Base-by-base conservation (phyloP, 2,329 filamentous ascomycete species). In the Aureobasidium sp. region DNA sequence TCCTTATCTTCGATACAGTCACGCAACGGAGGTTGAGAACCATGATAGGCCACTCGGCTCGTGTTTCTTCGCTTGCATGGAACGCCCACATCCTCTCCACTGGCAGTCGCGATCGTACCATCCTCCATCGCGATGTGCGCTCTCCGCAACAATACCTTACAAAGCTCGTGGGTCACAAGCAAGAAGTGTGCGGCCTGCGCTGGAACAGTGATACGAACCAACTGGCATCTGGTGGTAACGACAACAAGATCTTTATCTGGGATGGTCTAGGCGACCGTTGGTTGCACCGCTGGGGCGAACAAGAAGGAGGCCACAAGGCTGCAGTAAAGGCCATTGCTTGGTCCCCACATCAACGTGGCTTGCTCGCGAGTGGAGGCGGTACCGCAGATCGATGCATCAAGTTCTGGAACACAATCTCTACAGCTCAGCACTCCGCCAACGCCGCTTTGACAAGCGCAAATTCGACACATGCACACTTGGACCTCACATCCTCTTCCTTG, bases 191-290 rank as follows among this genome's bases (percentile, higher is more conserved):
- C 72, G 94, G 94, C 9, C 78, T 99, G 56, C 92, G 92, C 70
- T 99, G 94, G 94, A 99, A 99, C 70, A 90, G 89, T 62, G 92
- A 97, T 68, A 93, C 97, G 70, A 90, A 91, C 5, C 94, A 99
- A 73, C 82, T 99, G 29, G 94, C 94, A 13, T 96, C 90, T 61
- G 94, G 94, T 55, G 94, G 94, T 6, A 99, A 99, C 74, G 94
- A 99, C 78, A 99, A 99, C 78, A 97, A 97, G 73, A 82, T 99
- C 50, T 94, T 97, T 84, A 91, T 99, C 27, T 99, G 94, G 94
- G 94, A 99, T 70, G 95, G 95, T 72, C 82, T 97, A 63, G 90
- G 87, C n/a, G 89, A 95, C 68, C 90, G 91, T 8, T 94, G 94
- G 1, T 81, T 95, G 2, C 96, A 90, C 81, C 95, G 96, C 69